Evolutionary conservation across 176 grass and related monocot genomes (phyloP).

Genomic region (Phyllostachys edulis): DNA sequence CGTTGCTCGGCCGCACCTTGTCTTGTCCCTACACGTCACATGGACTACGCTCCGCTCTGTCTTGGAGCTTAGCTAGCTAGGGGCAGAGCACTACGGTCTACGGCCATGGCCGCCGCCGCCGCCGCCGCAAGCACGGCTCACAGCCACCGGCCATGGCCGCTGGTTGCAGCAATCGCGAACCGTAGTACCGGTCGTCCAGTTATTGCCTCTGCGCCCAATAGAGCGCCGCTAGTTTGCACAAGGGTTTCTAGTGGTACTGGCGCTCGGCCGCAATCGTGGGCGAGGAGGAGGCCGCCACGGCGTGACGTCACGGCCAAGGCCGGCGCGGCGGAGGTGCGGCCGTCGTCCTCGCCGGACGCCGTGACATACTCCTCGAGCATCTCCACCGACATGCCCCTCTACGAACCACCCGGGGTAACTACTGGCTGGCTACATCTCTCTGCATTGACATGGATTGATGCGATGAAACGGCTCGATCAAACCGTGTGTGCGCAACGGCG

Average conservation of each 20-base stretch:
- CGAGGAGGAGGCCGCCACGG: neutral
- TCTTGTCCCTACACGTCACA: neutral
- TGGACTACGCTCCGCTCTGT: neutral
- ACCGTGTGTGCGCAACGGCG: too few species aligned
- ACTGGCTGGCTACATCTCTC: neutral
- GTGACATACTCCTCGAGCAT: slow-evolving; percentile 65
- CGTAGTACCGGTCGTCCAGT: neutral
- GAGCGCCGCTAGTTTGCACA: neutral
- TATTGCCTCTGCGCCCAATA: neutral
- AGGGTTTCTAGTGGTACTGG: neutral
- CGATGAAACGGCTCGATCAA: neutral
- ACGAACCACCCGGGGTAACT: slow-evolving; percentile 66
- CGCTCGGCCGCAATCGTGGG: neutral
- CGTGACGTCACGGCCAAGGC: slow-evolving; percentile 1
- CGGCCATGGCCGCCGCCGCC: slow-evolving; percentile 6
- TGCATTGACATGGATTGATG: neutral
- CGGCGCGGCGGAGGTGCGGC: slow-evolving; percentile 29
- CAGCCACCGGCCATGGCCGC: neutral
- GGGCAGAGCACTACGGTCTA: neutral
- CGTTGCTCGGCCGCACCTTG: neutral
- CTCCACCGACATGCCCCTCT: slow-evolving; percentile 64
- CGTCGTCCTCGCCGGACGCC: slow-evolving; percentile 41
- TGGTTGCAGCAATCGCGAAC: neutral
- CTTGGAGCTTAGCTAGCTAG: neutral
- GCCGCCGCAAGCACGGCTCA: neutral